These are phyloP conservation scores for Amanita phalloides DNA, from an alignment of 768 basidiomycete genomes.

Conservation along the genomic window DNA sequence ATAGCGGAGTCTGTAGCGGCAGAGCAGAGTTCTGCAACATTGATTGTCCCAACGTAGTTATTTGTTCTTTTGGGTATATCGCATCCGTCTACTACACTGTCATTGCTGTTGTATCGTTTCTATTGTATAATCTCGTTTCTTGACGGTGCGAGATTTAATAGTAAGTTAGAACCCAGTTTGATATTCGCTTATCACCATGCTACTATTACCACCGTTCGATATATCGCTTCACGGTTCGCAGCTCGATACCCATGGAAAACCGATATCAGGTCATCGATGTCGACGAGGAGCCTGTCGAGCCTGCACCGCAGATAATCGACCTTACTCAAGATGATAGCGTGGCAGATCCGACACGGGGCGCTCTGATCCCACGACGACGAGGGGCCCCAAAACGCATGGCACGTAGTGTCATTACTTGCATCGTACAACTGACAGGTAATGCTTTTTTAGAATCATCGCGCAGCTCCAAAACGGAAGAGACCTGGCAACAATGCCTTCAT, in stretches of 20 bases:
- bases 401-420: too few relatives aligned
- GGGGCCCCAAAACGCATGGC: neutral
- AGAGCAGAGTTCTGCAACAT: neutral
- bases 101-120: conserved; percentile 4
- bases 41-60: neutral
- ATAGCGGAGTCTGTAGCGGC: conserved; percentile 7
- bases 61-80: neutral
- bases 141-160: neutral
- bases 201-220: neutral
- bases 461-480: neutral
- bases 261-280: conserved; percentile 1
- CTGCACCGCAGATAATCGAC: neutral
- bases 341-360: too few relatives aligned
- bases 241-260: neutral
- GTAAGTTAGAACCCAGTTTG: too few relatives aligned
- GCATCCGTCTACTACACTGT: conserved; percentile 5
- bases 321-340: neutral
- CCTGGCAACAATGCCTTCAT: neutral
- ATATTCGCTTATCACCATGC: neutral
- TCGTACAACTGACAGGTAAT: too few relatives aligned
- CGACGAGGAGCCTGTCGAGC: neutral
- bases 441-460: neutral
- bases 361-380: too few relatives aligned
- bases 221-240: neutral
- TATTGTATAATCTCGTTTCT: conserved; percentile 3